phyloP scores from a whole-genome alignment of 2,329 filamentous ascomycete genomes.

The Chrysosporium queenslandicum region DNA sequence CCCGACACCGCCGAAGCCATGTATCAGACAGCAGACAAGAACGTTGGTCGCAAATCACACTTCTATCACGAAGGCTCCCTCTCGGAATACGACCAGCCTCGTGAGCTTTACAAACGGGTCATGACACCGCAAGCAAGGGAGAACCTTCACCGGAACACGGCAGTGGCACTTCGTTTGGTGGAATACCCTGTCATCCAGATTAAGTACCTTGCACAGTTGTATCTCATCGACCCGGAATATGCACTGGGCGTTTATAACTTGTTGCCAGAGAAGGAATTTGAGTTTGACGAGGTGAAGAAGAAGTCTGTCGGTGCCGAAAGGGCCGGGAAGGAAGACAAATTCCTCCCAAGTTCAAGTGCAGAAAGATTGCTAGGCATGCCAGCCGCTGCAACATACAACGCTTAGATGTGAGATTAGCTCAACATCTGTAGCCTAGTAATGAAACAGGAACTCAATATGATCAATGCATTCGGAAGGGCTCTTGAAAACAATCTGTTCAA shows the following conservation, averaged over 20 bases:
- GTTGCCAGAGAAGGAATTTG: conserved; percentile 38
- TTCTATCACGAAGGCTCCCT: background rate
- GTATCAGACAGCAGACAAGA: background rate
- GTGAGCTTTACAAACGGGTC: background rate
- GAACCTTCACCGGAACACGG: conserved; percentile 43
- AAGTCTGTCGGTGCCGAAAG: conserved; percentile 37
- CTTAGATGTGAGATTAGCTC: no score
- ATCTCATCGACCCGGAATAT: conserved; percentile 42
- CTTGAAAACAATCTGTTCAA: no score
- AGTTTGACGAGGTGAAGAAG: conserved; percentile 38
- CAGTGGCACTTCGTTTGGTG: conserved; percentile 37
- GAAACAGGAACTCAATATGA: no score
- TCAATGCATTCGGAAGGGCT: no score
- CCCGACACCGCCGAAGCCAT: background rate
- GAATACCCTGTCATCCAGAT: conserved; percentile 39
- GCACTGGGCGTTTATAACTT: conserved; percentile 40
- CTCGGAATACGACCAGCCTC: background rate
- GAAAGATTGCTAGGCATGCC: background rate
- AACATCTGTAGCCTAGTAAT: no score
- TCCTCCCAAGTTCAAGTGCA: background rate
- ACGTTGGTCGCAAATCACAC: background rate
- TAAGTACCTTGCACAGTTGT: conserved; percentile 46
- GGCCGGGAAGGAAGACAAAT: conserved; percentile 14
- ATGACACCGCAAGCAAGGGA: conserved; percentile 19
- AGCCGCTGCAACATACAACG: no score